A percentile compares a stretch with the other conserved stretches of the same genome.
phyloP scores from a whole-genome alignment of 2,329 filamentous ascomycete genomes.

The Didymosphaeria variabile region DNA sequence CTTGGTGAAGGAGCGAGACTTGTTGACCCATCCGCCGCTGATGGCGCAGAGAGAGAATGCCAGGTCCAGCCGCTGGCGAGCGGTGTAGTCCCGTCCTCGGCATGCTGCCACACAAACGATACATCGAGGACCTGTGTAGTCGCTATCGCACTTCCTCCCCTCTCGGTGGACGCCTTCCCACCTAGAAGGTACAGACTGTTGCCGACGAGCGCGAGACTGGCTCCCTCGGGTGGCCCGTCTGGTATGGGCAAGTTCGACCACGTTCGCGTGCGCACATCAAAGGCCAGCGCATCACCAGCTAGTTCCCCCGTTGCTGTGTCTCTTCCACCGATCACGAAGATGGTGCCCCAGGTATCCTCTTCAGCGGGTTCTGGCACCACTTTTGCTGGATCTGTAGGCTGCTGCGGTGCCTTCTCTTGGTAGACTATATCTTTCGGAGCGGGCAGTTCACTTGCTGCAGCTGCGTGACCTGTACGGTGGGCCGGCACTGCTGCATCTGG shows the following conservation, averaged over 20 bases:
- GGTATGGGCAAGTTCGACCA: slow-evolving; percentile 62
- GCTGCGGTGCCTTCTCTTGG: slow-evolving; percentile 48
- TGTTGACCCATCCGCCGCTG: slow-evolving; percentile 21
- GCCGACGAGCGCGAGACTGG: slow-evolving; percentile 56
- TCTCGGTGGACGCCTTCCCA: slow-evolving; percentile 36
- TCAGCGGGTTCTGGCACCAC: slow-evolving; percentile 53
- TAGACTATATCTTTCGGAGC: slow-evolving; percentile 43
- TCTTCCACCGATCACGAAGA: slow-evolving; percentile 62
- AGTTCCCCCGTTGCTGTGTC: slow-evolving; percentile 31
- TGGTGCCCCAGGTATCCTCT: slow-evolving; percentile 56
- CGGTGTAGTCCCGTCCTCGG: slow-evolving; percentile 46
- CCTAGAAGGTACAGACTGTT: slow-evolving; percentile 60
- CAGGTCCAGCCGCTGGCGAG: slow-evolving; percentile 45
- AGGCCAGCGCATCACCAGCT: slow-evolving; percentile 60
- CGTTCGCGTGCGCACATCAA: slow-evolving; percentile 57
- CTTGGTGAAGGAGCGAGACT: slow-evolving; percentile 50
- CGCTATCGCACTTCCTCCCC: slow-evolving; percentile 19
- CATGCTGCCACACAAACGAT: slow-evolving; percentile 45
- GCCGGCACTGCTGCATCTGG: slow-evolving; percentile 34
- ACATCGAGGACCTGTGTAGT: slow-evolving; percentile 45
- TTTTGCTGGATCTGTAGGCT: slow-evolving; percentile 52
- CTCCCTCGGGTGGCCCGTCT: slow-evolving; percentile 49
- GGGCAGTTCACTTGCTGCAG: slow-evolving; percentile 52
- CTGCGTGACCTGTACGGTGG: slow-evolving; percentile 48
- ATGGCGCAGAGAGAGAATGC: slow-evolving; percentile 37